These are phyloP conservation scores for Tolypocladium album DNA, from an alignment of 2,329 filamentous ascomycete species.

Conservation along the genomic window DNA sequence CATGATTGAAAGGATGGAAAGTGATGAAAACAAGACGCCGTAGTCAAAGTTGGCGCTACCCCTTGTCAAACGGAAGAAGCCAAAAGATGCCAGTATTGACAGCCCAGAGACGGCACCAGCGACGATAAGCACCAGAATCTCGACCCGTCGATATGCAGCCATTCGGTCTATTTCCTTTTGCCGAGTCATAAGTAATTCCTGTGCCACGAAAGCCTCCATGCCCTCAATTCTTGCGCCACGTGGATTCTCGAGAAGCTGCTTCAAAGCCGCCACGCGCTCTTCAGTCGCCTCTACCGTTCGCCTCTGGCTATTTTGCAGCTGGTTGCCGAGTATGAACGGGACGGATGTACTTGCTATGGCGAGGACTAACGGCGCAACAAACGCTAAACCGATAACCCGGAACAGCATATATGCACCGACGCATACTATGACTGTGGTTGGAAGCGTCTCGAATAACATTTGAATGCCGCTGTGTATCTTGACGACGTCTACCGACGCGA, in stretches of 20 bases:
- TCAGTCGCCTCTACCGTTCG: neutral
- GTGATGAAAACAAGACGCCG: neutral
- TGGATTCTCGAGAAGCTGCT: neutral
- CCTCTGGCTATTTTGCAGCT: neutral
- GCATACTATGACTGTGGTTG: neutral
- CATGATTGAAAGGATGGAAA: constrained; percentile 2
- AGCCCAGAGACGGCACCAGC: neutral
- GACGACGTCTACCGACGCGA: neutral
- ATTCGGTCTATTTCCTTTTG: neutral
- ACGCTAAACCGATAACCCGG: neutral
- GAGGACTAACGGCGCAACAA: neutral
- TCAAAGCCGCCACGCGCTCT: neutral
- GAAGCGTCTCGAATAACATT: neutral
- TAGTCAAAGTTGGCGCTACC: neutral
- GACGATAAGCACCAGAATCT: neutral
- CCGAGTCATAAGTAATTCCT: neutral
- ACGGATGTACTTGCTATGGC: neutral
- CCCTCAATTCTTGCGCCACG: neutral
- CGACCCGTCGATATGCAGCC: neutral
- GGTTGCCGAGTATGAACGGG: neutral
- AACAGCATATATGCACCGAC: constrained; percentile 1
- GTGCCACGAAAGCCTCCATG: neutral
- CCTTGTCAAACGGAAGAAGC: neutral
- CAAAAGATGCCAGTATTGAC: neutral
- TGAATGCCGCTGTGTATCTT: neutral